Evolutionary conservation across 331 rosid species (phyloP), one percentile per base, ranked within the genome.

Genomic region (Rhamnella rubrinervis): DNA sequence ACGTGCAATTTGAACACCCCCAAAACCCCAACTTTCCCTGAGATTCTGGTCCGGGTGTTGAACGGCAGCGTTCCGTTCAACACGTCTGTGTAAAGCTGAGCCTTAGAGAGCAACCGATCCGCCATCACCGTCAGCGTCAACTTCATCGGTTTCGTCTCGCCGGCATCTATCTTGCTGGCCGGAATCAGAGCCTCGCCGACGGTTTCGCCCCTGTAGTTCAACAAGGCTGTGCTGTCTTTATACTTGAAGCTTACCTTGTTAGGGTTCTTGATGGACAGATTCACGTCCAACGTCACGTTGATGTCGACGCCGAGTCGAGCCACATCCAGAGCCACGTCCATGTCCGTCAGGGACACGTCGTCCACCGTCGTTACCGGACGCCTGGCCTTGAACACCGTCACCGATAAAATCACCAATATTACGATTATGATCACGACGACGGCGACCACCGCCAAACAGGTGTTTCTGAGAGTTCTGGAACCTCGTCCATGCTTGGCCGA

Each of bases 101-200:
- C 7, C 53, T 46, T 70, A 11, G 66, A 66, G 28, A 88, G 25
- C 12, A 88, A 17, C 0, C 89, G 86, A 8, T 90, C 88, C 0
- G 86, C 92, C 93, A 88, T 61, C 26, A 93, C 0, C 6, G 70
- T 82, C 10, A 90, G 80, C 35, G 90, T 77, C 10, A 86, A 3
- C 62, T 82, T 78, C 64, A 90, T 25, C 31, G 28, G 14, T 56
- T 14, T 61, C 1, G 70, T 88, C 79, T 69, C 75, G 5, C 65
- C 72, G 7, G 86, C 41, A 0, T 68, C 50, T 8, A 88, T 80
- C 18, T 72, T 6, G 16, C 76, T 90, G 21, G 75, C 63, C 0
- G 74, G 86, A 4, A 88, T 35, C 2, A 73, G 76, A 0, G 66
- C 93, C 58, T 83, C 90, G 6, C 96, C 98, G 51, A 93, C 71